A percentile compares a stretch with the other conserved stretches of the same genome.
Evolutionary conservation across 2,329 filamentous ascomycete genomes (phyloP).

Genomic region (Fusarium austroafricanum): DNA sequence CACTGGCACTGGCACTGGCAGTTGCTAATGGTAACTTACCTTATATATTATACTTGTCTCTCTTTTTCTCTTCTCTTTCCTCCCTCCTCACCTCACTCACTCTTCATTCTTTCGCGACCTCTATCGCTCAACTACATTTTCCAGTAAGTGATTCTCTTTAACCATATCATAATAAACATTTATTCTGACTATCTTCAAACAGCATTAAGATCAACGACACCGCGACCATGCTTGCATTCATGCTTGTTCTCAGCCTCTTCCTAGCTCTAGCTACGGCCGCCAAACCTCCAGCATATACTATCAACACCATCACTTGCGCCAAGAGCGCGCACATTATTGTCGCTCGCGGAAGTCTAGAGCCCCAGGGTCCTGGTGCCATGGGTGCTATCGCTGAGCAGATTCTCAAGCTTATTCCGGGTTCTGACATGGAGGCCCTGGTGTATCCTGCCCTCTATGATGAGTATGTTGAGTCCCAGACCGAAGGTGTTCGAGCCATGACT

Average conservation of each 20-base stretch:
- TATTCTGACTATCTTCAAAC: background rate
- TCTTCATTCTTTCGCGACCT: background rate
- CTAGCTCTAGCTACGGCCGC: constrained; percentile 14
- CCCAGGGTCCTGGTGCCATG: constrained; percentile 35
- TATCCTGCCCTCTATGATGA: constrained; percentile 37
- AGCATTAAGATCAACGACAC: background rate
- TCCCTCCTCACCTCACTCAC: background rate
- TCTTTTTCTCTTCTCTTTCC: background rate
- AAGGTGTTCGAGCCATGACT: constrained; percentile 25
- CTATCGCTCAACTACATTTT: background rate
- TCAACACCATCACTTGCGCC: constrained; percentile 5
- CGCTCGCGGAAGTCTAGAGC: constrained; percentile 35
- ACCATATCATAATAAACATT: background rate
- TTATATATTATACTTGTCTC: constrained; percentile 4
- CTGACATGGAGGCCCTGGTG: constrained; percentile 34
- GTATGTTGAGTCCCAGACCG: constrained; percentile 36
- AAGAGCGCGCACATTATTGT: constrained; percentile 38
- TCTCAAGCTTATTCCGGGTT: constrained; percentile 14
- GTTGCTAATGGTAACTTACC: background rate
- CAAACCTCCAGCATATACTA: background rate
- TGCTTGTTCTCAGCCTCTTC: constrained; percentile 6
- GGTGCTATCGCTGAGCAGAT: constrained; percentile 23
- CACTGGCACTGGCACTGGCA: background rate
- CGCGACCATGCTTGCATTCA: constrained; percentile 18
- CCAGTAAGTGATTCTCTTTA: background rate